These are phyloP conservation scores for Colletotrichum sp. DNA, from an alignment of 2,329 filamentous ascomycete species.

Conservation along the genomic window DNA sequence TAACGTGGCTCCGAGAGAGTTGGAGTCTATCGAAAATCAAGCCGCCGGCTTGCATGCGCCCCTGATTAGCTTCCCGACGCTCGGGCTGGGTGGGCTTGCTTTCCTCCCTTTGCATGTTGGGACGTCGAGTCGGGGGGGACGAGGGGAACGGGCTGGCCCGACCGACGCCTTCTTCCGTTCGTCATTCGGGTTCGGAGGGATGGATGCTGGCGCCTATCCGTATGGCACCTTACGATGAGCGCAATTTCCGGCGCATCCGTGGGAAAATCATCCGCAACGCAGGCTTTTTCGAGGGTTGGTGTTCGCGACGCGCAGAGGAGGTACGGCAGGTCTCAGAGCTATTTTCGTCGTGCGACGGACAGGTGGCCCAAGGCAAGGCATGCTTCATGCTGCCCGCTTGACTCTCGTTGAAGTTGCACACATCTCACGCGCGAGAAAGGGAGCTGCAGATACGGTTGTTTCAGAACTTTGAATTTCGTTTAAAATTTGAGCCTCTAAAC, in stretches of 20 bases:
- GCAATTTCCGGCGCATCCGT: slow-evolving; percentile 1
- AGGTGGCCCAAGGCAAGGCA: background rate
- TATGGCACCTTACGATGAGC: background rate
- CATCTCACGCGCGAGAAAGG: background rate
- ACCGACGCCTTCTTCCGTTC: background rate
- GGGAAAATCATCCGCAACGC: background rate
- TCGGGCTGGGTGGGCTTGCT: background rate
- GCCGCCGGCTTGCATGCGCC: background rate
- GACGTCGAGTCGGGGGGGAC: background rate
- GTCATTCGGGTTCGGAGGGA: background rate
- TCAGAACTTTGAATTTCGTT: background rate
- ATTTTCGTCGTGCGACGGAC: background rate
- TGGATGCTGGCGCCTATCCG: background rate
- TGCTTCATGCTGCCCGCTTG: background rate
- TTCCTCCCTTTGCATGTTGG: background rate
- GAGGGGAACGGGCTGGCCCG: background rate
- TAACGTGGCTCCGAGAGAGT: background rate
- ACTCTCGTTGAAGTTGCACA: background rate
- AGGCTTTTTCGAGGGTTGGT: too few relatives aligned
- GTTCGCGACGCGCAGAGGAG: background rate
- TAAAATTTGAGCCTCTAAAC: background rate
- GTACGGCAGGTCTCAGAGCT: background rate
- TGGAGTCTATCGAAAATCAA: background rate
- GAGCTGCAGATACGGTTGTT: background rate
- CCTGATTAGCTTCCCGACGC: background rate